Conservation (phyloP, 306 rosid species). For the Begonia loranthoides region DNA sequence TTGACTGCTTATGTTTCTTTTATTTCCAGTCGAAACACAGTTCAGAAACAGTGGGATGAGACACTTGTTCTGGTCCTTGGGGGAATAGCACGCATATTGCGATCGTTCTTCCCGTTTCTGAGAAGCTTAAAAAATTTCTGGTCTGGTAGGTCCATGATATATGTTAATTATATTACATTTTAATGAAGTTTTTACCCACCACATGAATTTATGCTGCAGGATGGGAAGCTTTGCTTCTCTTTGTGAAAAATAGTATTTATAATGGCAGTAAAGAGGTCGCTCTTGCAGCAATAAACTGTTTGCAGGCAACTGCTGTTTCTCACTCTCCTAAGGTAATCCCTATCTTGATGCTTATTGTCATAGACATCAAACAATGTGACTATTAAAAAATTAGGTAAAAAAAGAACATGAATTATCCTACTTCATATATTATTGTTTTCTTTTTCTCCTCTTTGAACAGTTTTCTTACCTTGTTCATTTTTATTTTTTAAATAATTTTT, state of each 20-base stretch:
- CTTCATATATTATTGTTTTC: too few species aligned
- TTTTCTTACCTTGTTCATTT: neutral
- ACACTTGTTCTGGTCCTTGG: conserved; percentile 85
- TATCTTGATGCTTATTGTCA: neutral
- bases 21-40: conserved; percentile 87
- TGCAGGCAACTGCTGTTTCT: conserved; percentile 75
- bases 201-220: conserved; percentile 36
- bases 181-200: neutral
- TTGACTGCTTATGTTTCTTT: conserved; percentile 11
- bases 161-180: conserved; percentile 13
- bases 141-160: conserved; percentile 54
- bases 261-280: conserved; percentile 94
- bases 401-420: too few species aligned
- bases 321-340: conserved; percentile 71
- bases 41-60: conserved; percentile 99
- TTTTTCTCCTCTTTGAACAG: too few species aligned
- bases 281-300: conserved; percentile 83
- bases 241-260: conserved; percentile 65
- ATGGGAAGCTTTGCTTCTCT: conserved; percentile 84
- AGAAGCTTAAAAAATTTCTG: conserved; percentile 63
- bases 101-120: conserved; percentile 81
- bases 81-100: conserved; percentile 81
- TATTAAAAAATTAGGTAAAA: neutral
- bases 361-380: neutral
- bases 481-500: conserved; percentile 13